A percentile compares a stretch with the other conserved stretches of the same genome.
Conservation (phyloP, 2,329 filamentous ascomycete species). For the Escovopsis sp. region DNA sequence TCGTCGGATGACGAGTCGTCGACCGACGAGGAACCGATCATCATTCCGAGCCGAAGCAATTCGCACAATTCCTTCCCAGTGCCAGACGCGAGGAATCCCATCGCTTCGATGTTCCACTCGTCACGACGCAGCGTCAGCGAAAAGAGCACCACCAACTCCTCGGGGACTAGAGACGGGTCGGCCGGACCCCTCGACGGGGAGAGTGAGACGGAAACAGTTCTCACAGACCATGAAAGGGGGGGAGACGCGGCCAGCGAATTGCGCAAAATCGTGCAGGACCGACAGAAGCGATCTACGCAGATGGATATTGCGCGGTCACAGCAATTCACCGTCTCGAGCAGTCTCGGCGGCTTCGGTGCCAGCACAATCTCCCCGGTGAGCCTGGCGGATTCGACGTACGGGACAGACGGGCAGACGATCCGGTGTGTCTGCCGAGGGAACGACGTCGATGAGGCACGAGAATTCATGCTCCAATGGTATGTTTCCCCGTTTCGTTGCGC, state of each 20-base stretch:
- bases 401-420: constrained; percentile 26
- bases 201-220: constrained; percentile 45
- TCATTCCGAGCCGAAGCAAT: constrained; percentile 45
- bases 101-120: constrained; percentile 32
- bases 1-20: constrained; percentile 41
- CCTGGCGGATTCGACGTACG: constrained; percentile 32
- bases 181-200: constrained; percentile 27
- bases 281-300: constrained; percentile 28
- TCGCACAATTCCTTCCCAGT: constrained; percentile 43
- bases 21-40: constrained; percentile 49
- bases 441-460: constrained; percentile 29
- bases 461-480: constrained; percentile 51
- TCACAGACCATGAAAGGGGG: constrained; percentile 29
- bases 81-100: constrained; percentile 36
- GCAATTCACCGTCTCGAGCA: constrained; percentile 17
- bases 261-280: constrained; percentile 39
- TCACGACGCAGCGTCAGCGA: constrained; percentile 35
- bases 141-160: constrained; percentile 30
- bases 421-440: constrained; percentile 42
- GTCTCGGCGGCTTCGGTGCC: constrained; percentile 17
- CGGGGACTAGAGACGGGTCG: constrained; percentile 20
- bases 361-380: constrained; percentile 36
- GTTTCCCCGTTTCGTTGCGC: constrained; percentile 8
- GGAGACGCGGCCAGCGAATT: constrained; percentile 46
- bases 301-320: constrained; percentile 17